phyloP scores from a whole-genome alignment of 2,329 filamentous ascomycete species.

The Phaeosphaeria sp. region DNA sequence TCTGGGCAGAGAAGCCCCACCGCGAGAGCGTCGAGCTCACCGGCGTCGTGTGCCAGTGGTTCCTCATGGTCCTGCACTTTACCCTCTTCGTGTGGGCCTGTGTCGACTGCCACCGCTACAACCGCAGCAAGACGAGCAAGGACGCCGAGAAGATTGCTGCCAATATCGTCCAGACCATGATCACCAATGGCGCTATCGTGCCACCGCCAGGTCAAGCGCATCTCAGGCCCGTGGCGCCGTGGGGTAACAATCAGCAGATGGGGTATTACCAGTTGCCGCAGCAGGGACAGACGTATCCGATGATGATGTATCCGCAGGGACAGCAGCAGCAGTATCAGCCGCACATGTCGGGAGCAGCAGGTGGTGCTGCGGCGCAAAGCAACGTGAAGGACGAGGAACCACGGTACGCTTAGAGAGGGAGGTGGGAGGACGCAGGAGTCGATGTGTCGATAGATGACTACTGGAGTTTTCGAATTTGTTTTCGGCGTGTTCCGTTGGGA shows the following conservation, averaged over 20 bases:
- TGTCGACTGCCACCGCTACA: constrained; percentile 40
- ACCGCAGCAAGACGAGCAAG: constrained; percentile 28
- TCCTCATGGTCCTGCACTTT: constrained; percentile 41
- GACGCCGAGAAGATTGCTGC: constrained; percentile 43
- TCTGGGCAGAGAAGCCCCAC: constrained; percentile 32
- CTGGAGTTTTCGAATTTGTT: neutral
- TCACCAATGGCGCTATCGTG: constrained; percentile 37
- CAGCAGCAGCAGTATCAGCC: constrained; percentile 5
- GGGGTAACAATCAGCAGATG: constrained; percentile 6
- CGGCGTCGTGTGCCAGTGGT: constrained; percentile 39
- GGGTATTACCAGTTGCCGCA: constrained; percentile 21
- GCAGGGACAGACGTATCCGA: constrained; percentile 16
- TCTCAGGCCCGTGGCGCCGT: constrained; percentile 14
- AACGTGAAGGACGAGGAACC: constrained; percentile 24
- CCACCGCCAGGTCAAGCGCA: constrained; percentile 28
- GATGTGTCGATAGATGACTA: neutral
- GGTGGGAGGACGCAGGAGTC: neutral
- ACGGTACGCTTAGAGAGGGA: constrained; percentile 19
- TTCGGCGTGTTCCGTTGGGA: neutral
- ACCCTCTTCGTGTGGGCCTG: constrained; percentile 49
- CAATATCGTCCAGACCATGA: constrained; percentile 44
- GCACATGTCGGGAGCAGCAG: neutral
- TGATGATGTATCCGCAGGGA: constrained; percentile 17
- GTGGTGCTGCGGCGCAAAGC: constrained; percentile 9
- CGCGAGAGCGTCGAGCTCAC: constrained; percentile 29